Percentiles rank a stretch among this genome's conserved stretches.
These are phyloP conservation scores for Cladorrhinum sp. DNA, from an alignment of 2,329 filamentous ascomycete species.

Conservation along the genomic window DNA sequence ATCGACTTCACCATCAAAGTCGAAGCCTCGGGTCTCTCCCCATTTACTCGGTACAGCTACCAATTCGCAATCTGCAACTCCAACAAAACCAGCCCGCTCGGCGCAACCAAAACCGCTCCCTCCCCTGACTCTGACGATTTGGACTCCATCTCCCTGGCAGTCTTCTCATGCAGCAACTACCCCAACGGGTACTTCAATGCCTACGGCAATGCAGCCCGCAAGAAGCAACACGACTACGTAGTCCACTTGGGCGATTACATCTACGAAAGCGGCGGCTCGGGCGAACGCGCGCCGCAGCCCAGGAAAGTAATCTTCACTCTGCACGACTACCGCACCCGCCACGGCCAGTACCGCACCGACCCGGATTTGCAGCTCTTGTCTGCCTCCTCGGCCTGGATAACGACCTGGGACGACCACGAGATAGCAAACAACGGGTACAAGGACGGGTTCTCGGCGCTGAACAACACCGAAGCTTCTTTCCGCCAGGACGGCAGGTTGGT, in stretches of 20 bases:
- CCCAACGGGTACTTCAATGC: conserved; percentile 59
- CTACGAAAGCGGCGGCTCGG: conserved; percentile 56
- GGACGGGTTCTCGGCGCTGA: conserved; percentile 56
- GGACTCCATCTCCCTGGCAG: conserved; percentile 58
- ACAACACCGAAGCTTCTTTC: conserved; percentile 65
- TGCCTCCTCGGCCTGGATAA: conserved; percentile 58
- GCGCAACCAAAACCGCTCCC: conserved; percentile 69
- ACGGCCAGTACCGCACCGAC: conserved; percentile 60
- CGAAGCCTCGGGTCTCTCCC: conserved; percentile 59
- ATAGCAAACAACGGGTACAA: conserved; percentile 61
- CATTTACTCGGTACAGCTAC: conserved; percentile 67
- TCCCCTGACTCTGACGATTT: conserved; percentile 53
- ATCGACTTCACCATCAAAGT: conserved; percentile 76
- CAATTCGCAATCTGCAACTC: conserved; percentile 68
- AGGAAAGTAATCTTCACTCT: conserved; percentile 49
- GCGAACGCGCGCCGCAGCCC: conserved; percentile 52
- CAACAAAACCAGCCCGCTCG: conserved; percentile 57
- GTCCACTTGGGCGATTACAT: conserved; percentile 61
- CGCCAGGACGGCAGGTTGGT: conserved; percentile 58
- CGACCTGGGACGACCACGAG: conserved; percentile 62
- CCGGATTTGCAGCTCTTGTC: conserved; percentile 55
- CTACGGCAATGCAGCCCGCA: conserved; percentile 56
- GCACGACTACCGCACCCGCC: conserved; percentile 57
- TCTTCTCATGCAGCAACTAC: conserved; percentile 71
- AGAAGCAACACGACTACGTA: conserved; percentile 59